A percentile compares a stretch with the other conserved stretches of the same genome.
Conservation (phyloP, 2,329 filamentous ascomycete genomes). For the Xylariales sp. region DNA sequence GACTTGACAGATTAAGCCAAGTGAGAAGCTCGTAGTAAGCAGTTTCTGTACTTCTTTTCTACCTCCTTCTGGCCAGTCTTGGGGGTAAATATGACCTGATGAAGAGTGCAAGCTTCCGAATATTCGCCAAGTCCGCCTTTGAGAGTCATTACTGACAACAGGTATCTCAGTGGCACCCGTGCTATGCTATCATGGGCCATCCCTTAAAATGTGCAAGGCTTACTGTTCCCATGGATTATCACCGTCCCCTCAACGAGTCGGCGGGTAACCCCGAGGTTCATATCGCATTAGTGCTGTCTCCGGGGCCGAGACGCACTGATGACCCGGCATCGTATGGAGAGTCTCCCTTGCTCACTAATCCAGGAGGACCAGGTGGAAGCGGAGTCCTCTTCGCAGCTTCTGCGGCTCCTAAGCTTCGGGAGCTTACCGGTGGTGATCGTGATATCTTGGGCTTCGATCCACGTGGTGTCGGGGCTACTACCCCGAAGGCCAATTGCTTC, state of each 20-base stretch:
- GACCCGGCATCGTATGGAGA: constrained; percentile 27
- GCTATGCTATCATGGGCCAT: constrained; percentile 5
- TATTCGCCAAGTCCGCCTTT: no score
- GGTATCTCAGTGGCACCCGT: constrained; percentile 23
- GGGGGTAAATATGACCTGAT: no score
- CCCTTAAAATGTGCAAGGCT: constrained; percentile 36
- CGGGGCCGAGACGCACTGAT: constrained; percentile 25
- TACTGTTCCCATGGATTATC: constrained; percentile 43
- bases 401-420: constrained; percentile 27
- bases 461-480: constrained; percentile 36
- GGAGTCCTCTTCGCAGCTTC: constrained; percentile 28
- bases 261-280: constrained; percentile 30
- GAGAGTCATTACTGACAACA: no score
- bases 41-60: no score
- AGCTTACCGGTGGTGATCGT: constrained; percentile 32
- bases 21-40: constrained; percentile 35
- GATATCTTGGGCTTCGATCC: constrained; percentile 46
- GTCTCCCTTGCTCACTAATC: constrained; percentile 39
- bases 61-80: no score
- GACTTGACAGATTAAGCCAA: constrained; percentile 36
- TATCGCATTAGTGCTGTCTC: constrained; percentile 30
- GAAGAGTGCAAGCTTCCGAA: no score
- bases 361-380: constrained; percentile 42
- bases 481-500: constrained; percentile 36
- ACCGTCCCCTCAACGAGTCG: constrained; percentile 33